Base-by-base conservation (phyloP, 1,284 basidiomycete species). In the Flammula alnicola region DNA sequence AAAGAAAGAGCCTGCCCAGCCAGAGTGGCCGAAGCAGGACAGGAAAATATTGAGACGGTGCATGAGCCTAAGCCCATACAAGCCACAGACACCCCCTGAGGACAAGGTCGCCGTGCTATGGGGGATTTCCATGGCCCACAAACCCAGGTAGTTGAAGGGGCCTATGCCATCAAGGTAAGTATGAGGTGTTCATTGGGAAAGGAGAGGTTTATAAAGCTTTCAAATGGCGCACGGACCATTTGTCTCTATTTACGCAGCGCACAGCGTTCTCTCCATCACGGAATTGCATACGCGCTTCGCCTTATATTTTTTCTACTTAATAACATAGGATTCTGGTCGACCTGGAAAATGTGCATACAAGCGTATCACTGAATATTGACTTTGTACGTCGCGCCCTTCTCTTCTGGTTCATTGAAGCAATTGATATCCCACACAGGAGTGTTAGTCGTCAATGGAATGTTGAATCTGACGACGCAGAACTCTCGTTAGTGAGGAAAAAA, bases 21-120 rank as follows among this genome's bases (percentile, higher is more conserved):
- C 64, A 66, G 64, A 66, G 64, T 66, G 64, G 63, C 63, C 64
- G 56, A 59, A 62, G 60, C 59, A 59, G 63, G 64, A 63, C 80
- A 70, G 82, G 81, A 71, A 84, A 84, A 84, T 84, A 84, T 84
- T 83, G 60, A 70, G 81, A 83, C 78, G 74, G 74, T 82, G 79
- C 80, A 83, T 79, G 76, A 77, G 72, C 79, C 78, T 72, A 77
- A 81, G 78, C 78, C 67, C 79, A 80, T 80, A 81, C 81, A 82
- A 82, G 71, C 77, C 74, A 66, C 70, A 67, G 66, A 68, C 56
- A 69, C 70, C 68, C 75, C 67, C 74, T 79, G 75, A 65, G 80
- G 80, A 82, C 80, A 81, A 58, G 80, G 80, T 83, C 81, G 81
- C 81, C 81, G 81, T 83, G 81, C 81, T 80, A 83, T 83, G 81